Base-by-base conservation (phyloP, 352 stramenopile species). In the Pythium brassicae region DNA sequence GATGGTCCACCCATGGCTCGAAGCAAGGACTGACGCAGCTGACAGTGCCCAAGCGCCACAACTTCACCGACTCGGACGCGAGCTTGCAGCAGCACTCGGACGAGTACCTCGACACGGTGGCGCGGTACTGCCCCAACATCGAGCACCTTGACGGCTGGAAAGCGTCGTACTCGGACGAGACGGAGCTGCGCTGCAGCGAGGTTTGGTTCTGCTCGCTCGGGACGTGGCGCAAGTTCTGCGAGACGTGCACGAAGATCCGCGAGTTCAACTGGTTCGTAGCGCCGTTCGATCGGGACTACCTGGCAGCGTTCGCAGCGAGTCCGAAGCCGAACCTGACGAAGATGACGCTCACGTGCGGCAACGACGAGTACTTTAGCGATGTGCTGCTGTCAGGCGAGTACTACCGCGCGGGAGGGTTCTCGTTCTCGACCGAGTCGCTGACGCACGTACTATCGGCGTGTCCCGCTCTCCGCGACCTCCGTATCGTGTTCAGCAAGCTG, bases 71-170 rank as follows among this genome's bases (percentile, higher is more conserved):
- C 6, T 27, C 34, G 11, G 59, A 61, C 19, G 47, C 40, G 19
- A 19, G 35, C 17, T 42, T 48, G 14, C 44, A 45, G 12, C 22
- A 54, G 9, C 55, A 40, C 35, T 43, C 46, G 1, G 55, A 68
- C 43, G 60, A 57, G 48, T 61, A 62, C 19, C 35, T 71, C 17
- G 35, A 27, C 17, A 47, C 45, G 0, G 51, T 71, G 4, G 48
- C 59, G 8, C n/a, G 4, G 25, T 71, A 51, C 20, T 65, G 55
- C n/a, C 64, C 59, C 0, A 39, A 58, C 9, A 47, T 71, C 37
- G 39, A 68, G 60, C 63, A 62, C 19, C 52, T 71, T 1, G 64
- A 71, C 39, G 59, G 64, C 32, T 71, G 60, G 59, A 65, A 65
- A 37, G 50, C 29, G 12, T 59, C 32, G 3, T 56, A 59, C 25